Base-by-base conservation (phyloP, 2,329 filamentous ascomycete species). In the Elsinoe perseae region DNA sequence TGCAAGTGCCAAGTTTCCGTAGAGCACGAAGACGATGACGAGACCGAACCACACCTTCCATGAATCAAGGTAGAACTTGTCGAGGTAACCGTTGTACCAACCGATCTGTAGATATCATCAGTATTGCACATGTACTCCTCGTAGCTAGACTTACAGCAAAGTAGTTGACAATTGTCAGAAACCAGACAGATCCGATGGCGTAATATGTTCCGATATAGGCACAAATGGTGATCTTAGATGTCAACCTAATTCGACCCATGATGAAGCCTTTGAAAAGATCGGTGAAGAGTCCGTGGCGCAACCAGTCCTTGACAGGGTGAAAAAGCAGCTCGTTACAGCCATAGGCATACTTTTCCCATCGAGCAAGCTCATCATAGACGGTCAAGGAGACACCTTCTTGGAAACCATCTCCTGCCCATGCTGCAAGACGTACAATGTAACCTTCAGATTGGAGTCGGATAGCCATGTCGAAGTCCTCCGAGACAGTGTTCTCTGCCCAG, bases 391-490 rank as follows among this genome's bases (percentile, higher is more conserved):
- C 85, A 59, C 85, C 85, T 63, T 88, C 85, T 64, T 88, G 82
- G 72, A 89, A 89, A 5, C 81, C 85, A 3, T 82, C 79, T 30
- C 80, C 79, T 54, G 84, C 81, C 71, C 87, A 89, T 0, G 83
- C 79, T 8, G 80, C 86, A 0, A 89, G 74, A 12, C 86, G 83
- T 43, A 88, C 80, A 30, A 82, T 76, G 68, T 85, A 87, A 20
- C 85, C 85, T n/a, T 73, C 74, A 60, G 80, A 82, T 68, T 89
- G 86, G 3, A 89, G 76, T 28, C 85, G 82, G 0, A 89, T 75
- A 9, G 83, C 80, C 71, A 89, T 86, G 59, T 89, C 86, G 56
- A 89, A 89, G 64, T 90, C 86, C 60, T 90, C 86, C 0, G 85
- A 89, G 0, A 90, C 86, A 62, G 86, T 84, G 4, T 77, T 77